phyloP scores from a whole-genome alignment of 139 green algal species.

The Pseudopediastrum boryanum region DNA sequence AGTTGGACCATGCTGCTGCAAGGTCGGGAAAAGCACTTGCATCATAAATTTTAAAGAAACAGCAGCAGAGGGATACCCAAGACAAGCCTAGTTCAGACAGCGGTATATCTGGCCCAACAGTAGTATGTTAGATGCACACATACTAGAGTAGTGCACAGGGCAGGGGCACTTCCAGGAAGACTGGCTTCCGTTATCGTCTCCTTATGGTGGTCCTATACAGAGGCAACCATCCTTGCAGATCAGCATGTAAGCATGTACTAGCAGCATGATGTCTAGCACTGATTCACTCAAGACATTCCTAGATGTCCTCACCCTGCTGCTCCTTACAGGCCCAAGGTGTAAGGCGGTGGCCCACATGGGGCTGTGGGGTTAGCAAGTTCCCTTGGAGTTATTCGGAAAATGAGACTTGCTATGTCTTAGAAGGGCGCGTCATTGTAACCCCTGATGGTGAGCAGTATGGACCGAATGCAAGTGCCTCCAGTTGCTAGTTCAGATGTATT shows the following conservation, averaged over 20 bases:
- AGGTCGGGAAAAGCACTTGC: neutral
- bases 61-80: neutral
- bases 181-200: neutral
- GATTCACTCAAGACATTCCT: slow-evolving; percentile 11
- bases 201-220: neutral
- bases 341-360: slow-evolving; percentile 57
- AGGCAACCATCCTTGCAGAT: neutral
- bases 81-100: neutral
- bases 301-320: too few species aligned
- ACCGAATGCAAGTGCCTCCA: too few species aligned
- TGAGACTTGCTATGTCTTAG: slow-evolving; percentile 58
- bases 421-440: slow-evolving; percentile 56
- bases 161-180: neutral
- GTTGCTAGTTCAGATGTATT: too few species aligned
- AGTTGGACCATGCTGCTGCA: neutral
- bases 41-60: neutral
- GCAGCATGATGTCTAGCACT: neutral
- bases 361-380: slow-evolving; percentile 52
- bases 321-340: slow-evolving; percentile 46
- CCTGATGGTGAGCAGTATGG: slow-evolving; percentile 38
- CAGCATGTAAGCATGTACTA: neutral
- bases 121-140: neutral
- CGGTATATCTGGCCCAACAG: neutral
- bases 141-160: neutral
- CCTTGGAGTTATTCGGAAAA: slow-evolving; percentile 46